Conservation (phyloP, 2,329 filamentous ascomycete species). For the Xylariales sp. region DNA sequence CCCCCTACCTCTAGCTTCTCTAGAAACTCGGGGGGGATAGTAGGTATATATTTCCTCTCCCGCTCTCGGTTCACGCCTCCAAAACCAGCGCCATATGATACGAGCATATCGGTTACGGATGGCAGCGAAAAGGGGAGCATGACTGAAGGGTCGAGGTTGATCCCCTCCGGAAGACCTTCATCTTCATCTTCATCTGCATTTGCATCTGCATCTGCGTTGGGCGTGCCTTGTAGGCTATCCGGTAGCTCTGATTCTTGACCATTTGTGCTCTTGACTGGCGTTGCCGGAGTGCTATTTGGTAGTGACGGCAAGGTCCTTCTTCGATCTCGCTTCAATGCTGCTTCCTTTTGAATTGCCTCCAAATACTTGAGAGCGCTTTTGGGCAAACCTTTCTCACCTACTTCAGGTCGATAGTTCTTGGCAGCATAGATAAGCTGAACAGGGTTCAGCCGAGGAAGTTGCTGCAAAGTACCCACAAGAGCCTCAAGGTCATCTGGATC, state of each 20-base stretch:
- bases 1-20: conserved; percentile 70
- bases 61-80: conserved; percentile 88
- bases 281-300: conserved; percentile 24
- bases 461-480: conserved; percentile 81
- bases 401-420: conserved; percentile 89
- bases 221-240: conserved; percentile 36
- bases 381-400: conserved; percentile 86
- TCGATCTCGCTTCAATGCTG: conserved; percentile 53
- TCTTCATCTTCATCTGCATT: conserved; percentile 51
- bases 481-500: conserved; percentile 82
- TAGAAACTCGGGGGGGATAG: conserved; percentile 88
- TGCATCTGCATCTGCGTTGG: conserved; percentile 40
- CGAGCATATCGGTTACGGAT: conserved; percentile 94
- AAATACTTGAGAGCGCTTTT: conserved; percentile 89
- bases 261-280: conserved; percentile 32
- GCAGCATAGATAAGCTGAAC: conserved; percentile 89
- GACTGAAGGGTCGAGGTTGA: conserved; percentile 82
- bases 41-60: conserved; percentile 93
- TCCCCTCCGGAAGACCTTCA: conserved; percentile 65
- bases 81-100: conserved; percentile 91
- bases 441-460: conserved; percentile 77
- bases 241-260: conserved; percentile 39
- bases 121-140: conserved; percentile 95
- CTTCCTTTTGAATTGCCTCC: conserved; percentile 72
- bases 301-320: conserved; percentile 39